Conservation (phyloP, 108 stramenopile genomes). For the Nitzschia sp. region DNA sequence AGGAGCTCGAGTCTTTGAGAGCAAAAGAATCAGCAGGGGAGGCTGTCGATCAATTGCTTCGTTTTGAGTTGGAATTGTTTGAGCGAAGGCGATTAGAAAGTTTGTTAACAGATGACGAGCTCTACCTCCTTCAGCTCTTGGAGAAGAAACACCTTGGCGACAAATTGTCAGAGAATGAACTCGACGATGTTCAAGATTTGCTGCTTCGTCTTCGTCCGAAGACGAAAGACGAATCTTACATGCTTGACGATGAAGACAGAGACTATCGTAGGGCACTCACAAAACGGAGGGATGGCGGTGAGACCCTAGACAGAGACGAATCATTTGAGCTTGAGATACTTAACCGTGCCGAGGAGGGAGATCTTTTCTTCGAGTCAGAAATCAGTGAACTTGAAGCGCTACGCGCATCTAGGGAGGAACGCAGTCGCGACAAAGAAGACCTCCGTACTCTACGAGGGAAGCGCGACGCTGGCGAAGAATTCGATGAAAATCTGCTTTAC, state of each 20-base stretch:
- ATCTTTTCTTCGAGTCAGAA: background rate
- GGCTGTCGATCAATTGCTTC: conserved; percentile 2
- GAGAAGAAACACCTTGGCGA: conserved; percentile 3
- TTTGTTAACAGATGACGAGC: conserved; percentile 1
- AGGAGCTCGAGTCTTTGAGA: background rate
- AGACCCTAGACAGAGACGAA: conserved; percentile 5
- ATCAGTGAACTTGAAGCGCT: background rate
- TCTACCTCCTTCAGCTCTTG: background rate
- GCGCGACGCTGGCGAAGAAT: conserved; percentile 3
- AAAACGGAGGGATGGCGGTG: background rate
- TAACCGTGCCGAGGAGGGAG: conserved; percentile 4
- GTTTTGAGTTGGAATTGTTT: conserved; percentile 17
- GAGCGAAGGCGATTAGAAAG: background rate
- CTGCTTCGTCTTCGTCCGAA: background rate
- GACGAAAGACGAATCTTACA: conserved; percentile 1
- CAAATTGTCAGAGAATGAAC: background rate
- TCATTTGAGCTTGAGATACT: conserved; percentile 2
- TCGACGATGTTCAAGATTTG: conserved; percentile 6
- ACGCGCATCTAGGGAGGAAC: background rate
- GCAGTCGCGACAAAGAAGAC: background rate
- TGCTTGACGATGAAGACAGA: conserved; percentile 7
- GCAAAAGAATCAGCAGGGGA: background rate
- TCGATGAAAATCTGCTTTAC: conserved; percentile 19
- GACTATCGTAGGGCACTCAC: conserved; percentile 1
- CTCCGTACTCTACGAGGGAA: background rate